A percentile compares a stretch with the other conserved stretches of the same genome.
Evolutionary conservation across 2,329 filamentous ascomycete species (phyloP).

Genomic region (Cladosporium cucumerinum): DNA sequence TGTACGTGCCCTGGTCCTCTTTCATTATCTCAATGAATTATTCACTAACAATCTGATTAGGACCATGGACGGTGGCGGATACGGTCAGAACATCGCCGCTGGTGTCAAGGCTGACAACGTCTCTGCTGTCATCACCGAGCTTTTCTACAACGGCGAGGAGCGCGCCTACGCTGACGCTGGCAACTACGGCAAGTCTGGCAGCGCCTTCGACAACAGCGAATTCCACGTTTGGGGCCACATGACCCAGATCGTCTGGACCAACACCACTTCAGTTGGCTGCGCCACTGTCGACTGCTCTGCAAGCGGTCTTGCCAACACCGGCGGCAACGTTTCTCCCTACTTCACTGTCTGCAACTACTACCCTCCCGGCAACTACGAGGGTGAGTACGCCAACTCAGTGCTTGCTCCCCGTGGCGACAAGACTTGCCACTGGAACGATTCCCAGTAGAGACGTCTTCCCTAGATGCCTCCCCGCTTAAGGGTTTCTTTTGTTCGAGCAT

Average conservation of each 20-base stretch:
- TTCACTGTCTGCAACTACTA: constrained; percentile 90
- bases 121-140: constrained; percentile 67
- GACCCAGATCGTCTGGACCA: constrained; percentile 70
- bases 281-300: constrained; percentile 53
- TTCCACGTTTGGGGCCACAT: constrained; percentile 73
- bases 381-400: constrained; percentile 55
- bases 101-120: constrained; percentile 57
- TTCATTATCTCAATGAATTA: background rate
- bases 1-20: constrained; percentile 50
- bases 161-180: background rate
- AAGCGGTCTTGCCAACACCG: constrained; percentile 49
- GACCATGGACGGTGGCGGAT: constrained; percentile 58
- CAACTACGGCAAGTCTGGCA: constrained; percentile 50
- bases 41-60: constrained; percentile 41
- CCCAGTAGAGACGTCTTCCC: constrained; percentile 3
- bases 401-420: constrained; percentile 29
- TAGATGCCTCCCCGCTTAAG: background rate
- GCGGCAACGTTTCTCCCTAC: constrained; percentile 49
- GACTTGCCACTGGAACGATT: constrained; percentile 34
- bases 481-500: constrained; percentile 8
- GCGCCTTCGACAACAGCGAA: constrained; percentile 57
- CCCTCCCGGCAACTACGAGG: constrained; percentile 63
- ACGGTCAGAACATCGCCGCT: constrained; percentile 91
- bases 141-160: constrained; percentile 87
- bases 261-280: constrained; percentile 62